Percentiles rank a stretch among this genome's conserved stretches.
phyloP scores from a whole-genome alignment of 768 basidiomycete genomes.

The Suillus paluster region DNA sequence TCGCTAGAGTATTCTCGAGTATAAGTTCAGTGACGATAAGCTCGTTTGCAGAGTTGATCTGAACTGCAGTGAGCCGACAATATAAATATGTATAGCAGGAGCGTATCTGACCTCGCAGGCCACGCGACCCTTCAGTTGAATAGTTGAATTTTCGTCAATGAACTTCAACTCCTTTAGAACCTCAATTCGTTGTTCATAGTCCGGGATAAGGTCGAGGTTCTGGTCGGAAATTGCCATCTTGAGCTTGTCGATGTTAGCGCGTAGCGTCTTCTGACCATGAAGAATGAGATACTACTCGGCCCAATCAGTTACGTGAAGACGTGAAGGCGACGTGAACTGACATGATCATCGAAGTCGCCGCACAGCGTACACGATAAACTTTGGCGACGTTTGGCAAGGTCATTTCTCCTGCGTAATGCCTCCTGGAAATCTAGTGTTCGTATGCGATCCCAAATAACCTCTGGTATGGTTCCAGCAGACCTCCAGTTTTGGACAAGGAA shows the following conservation, averaged over 20 bases:
- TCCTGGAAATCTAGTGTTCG: conserved; percentile 94
- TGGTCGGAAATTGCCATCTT: conserved; percentile 93
- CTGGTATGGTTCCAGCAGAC: conserved; percentile 52
- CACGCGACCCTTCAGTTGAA: conserved; percentile 93
- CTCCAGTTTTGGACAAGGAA: conserved; percentile 62
- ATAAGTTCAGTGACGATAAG: conserved; percentile 96
- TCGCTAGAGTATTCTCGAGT: conserved; percentile 90
- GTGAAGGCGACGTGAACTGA: conserved; percentile 41
- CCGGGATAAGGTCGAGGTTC: conserved; percentile 94
- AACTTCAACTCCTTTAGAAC: conserved; percentile 92
- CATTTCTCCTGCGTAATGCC: conserved; percentile 61
- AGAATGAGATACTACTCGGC: conserved; percentile 67
- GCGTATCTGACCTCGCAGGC: conserved; percentile 82
- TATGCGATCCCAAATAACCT: conserved; percentile 85
- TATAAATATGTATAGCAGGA: background rate
- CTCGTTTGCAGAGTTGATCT: conserved; percentile 99
- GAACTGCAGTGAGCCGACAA: conserved; percentile 13
- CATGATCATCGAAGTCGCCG: conserved; percentile 74
- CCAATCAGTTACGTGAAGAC: conserved; percentile 9
- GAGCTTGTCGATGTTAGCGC: conserved; percentile 73
- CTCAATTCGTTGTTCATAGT: conserved; percentile 92
- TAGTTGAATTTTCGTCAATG: conserved; percentile 94
- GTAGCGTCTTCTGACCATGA: conserved; percentile 78
- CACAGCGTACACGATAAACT: conserved; percentile 60
- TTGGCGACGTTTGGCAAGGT: conserved; percentile 47